Evolutionary conservation across 2,329 filamentous ascomycete genomes (phyloP).

Genomic region (Juglanconis juglandina): DNA sequence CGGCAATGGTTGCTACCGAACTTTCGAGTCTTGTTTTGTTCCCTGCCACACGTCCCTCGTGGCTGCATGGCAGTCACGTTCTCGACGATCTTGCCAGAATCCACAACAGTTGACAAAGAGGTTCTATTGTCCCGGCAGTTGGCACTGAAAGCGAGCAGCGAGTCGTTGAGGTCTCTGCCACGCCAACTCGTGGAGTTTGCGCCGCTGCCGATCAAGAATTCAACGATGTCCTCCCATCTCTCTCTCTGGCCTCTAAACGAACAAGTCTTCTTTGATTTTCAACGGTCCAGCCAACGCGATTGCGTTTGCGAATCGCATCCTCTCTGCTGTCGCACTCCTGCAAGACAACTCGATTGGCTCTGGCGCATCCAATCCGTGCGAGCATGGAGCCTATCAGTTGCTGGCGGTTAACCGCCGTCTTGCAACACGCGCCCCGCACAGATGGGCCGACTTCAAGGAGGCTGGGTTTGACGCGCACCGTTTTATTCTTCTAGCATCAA

Average conservation of each 20-base stretch:
- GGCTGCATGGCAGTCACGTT: too few species aligned
- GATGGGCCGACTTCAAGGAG: not conserved
- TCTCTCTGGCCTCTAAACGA: too few species aligned
- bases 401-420: conserved; percentile 10
- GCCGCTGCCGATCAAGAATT: too few species aligned
- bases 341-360: not conserved
- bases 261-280: not conserved
- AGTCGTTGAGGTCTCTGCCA: too few species aligned
- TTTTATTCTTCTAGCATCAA: not conserved
- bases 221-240: too few species aligned
- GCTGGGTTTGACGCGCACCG: not conserved
- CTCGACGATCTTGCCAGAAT: too few species aligned
- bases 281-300: not conserved
- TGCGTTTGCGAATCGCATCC: not conserved
- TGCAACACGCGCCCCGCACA: conserved; percentile 15
- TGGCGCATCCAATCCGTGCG: not conserved
- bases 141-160: too few species aligned
- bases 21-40: not conserved
- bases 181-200: too few species aligned
- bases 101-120: too few species aligned
- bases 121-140: too few species aligned
- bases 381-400: conserved; percentile 14
- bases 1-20: not conserved
- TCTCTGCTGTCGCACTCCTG: not conserved
- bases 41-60: not conserved